Conservation (phyloP, 1,139 yeast genomes). For the Suzukiozyma palmioleophila region DNA sequence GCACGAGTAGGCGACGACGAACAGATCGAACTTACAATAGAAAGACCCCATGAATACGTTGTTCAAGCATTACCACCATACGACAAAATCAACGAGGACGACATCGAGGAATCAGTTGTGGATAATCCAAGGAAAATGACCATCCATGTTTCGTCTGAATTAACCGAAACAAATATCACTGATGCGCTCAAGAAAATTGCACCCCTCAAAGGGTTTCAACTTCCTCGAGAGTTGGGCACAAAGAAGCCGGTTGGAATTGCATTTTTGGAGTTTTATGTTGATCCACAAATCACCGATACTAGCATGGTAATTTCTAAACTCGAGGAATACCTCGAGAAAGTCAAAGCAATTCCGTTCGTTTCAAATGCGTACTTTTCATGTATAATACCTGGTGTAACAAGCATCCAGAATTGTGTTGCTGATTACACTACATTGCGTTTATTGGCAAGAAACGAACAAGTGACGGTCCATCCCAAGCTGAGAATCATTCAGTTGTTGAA, state of each 20-base stretch:
- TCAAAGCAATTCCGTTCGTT: constrained; percentile 16
- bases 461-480: constrained; percentile 39
- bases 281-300: constrained; percentile 12
- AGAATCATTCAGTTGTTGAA: constrained; percentile 64
- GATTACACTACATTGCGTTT: constrained; percentile 28
- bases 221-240: constrained; percentile 34
- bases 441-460: constrained; percentile 33
- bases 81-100: constrained; percentile 13
- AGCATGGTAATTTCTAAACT: constrained; percentile 10
- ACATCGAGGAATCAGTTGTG: constrained; percentile 21
- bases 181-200: constrained; percentile 20
- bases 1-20: constrained; percentile 7
- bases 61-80: constrained; percentile 28
- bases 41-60: constrained; percentile 63
- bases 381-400: constrained; percentile 23
- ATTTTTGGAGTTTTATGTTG: constrained; percentile 32
- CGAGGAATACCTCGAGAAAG: constrained; percentile 13
- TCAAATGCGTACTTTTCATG: constrained; percentile 31
- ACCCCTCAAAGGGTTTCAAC: constrained; percentile 24
- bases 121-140: constrained; percentile 38
- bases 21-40: constrained; percentile 10
- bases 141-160: constrained; percentile 20
- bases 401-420: constrained; percentile 33
- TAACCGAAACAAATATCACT: constrained; percentile 24
- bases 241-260: constrained; percentile 36